A percentile compares a stretch with the other conserved stretches of the same genome.
Conservation (phyloP, 768 basidiomycete genomes). For the Boletus insuetus region DNA sequence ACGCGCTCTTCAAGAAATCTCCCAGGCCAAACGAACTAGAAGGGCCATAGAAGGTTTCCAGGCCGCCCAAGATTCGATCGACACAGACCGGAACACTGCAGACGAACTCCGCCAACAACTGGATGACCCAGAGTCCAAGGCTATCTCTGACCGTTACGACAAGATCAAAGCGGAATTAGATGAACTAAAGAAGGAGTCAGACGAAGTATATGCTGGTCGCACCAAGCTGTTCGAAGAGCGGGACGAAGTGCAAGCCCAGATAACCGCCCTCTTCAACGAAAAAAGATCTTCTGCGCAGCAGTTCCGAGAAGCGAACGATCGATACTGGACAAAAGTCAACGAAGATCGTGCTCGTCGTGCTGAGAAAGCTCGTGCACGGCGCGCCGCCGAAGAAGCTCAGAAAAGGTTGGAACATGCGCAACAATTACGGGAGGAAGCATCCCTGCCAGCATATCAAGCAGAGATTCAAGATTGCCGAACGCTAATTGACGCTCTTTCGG, state of each 20-base stretch:
- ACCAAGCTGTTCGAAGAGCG: slow-evolving; percentile 87
- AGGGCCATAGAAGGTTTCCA: slow-evolving; percentile 80
- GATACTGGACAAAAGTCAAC: slow-evolving; percentile 77
- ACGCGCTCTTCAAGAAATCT: slow-evolving; percentile 89
- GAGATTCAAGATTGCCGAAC: slow-evolving; percentile 97
- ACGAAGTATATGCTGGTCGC: slow-evolving; percentile 79
- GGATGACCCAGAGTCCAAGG: slow-evolving; percentile 88
- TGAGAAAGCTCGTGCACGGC: slow-evolving; percentile 73
- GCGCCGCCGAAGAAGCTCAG: slow-evolving; percentile 70
- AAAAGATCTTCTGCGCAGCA: slow-evolving; percentile 71
- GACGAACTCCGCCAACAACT: slow-evolving; percentile 81
- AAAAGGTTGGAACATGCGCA: slow-evolving; percentile 79
- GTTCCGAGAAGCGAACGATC: slow-evolving; percentile 83
- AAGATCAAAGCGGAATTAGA: slow-evolving; percentile 83
- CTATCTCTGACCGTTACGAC: slow-evolving; percentile 77
- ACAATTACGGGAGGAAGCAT: slow-evolving; percentile 87
- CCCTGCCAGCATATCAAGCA: slow-evolving; percentile 82
- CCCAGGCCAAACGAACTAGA: slow-evolving; percentile 64
- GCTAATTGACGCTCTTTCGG: slow-evolving; percentile 80
- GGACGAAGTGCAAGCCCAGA: slow-evolving; percentile 61
- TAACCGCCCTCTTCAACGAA: slow-evolving; percentile 68
- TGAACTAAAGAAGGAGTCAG: slow-evolving; percentile 78
- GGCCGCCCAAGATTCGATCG: slow-evolving; percentile 74
- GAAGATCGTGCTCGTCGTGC: slow-evolving; percentile 86
- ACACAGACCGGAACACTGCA: slow-evolving; percentile 67